Base-by-base conservation (phyloP, 2,329 filamentous ascomycete species). In the Sclerotinia borealis region DNA sequence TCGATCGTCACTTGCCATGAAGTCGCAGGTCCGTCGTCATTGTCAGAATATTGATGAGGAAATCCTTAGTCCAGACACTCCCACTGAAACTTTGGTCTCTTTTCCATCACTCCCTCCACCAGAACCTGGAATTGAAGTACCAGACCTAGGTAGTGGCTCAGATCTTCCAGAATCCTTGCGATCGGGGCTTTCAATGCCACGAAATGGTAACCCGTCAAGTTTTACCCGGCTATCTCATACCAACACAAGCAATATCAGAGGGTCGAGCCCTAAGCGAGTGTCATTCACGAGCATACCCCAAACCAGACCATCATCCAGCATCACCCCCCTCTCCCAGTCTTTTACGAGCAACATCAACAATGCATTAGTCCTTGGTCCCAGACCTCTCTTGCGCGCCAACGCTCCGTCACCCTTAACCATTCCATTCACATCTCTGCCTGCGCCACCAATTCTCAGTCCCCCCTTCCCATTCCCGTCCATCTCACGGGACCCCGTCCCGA, bases 401-500 rank as follows among this genome's bases (percentile, higher is more conserved):
- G 64, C 63, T 43, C 52, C 66, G 2, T 58, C 39, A 8, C 66
- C 61, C 17, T 59, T 51, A 27, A 19, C 29, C 25, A 45, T 43
- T n/a, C 51, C 54, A 45, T 65, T 56, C 2, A 50, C 55, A 2
- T 50, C 64, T 5, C 58, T 51, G 3, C 65, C 68, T 0, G 67
- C 66, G 3, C 66, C 64, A 10, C 68, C 70, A 4, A 13, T 70
- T 15, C 64, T 72, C 8, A 69, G 68, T 3, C 10, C 29, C 19
- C 39, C 60, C 9, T 43, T 68, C 10, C 64, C 68, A 59, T 58
- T 25, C 66, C 67, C 43, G 58, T 63, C 0, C 66, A 70, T 34
- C 64, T 71, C 4, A 68, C 58, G 0, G 69, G 67, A 1, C 68
- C 67, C 1, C 63, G 67, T 15, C 37, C 63, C 5, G 63, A 65